Base-by-base conservation (phyloP, 441 rosid species). In the Codiaeum variegatum region DNA sequence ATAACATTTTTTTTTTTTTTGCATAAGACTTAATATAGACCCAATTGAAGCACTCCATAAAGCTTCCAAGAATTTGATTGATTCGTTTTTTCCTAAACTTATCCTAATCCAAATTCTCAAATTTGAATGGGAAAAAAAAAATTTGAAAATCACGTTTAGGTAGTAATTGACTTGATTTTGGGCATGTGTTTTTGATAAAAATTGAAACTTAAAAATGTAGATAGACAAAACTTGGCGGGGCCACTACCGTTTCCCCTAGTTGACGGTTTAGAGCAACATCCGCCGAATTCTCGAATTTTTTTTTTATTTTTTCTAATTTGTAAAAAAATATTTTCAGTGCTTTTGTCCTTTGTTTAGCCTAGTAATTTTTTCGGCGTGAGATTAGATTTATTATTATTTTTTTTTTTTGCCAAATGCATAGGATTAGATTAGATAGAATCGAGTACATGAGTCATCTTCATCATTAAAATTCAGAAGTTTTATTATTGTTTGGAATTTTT, bases 121-220 rank as follows among this genome's bases (percentile, higher is more conserved):
- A 52, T 26, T 8, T 6, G 3, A 70, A 66, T 8, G 75, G 81
- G 74, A 79, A 82, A 79, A 74, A 75, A 46, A n/a, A n/a, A n/a
- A n/a, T n/a, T n/a, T 4, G 49, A 52, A 51, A 52, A 52, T 7
- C 58, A 19, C 61, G 65, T 19, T 38, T 66, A 5, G 47, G 15
- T 2, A 38, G 23, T 9, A 31, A 69, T 9, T 64, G 28, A 65
- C 32, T 26, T 26, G 1, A 21, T 61, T 75, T 75, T 66, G 68
- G 68, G 72, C 70, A 73, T 65, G 69, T 77, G 79, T n/a, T n/a
- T n/a, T n/a, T n/a, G n/a, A n/a, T n/a, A n/a, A 75, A 72, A 42
- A 55, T 26, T 15, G 63, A 65, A 66, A 72, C 69, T 26, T 12
- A 60, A 68, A 74, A 69, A 58, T 66, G 74, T 61, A 74, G 19